Evolutionary conservation across 2,329 filamentous ascomycete genomes (phyloP).

Genomic region (Aspergillus amoenus): DNA sequence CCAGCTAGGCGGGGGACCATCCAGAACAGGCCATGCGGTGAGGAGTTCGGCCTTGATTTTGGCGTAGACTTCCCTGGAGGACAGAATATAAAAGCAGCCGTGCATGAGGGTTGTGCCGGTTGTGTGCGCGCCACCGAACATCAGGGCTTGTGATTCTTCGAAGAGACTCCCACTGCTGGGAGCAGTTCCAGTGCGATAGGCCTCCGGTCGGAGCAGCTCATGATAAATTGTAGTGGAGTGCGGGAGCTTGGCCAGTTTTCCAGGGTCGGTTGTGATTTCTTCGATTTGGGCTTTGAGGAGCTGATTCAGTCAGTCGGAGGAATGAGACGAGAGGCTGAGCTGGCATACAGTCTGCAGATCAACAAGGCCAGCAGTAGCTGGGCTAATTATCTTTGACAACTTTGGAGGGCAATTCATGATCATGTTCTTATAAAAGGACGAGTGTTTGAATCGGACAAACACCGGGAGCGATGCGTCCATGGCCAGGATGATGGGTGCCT

Average conservation of each 20-base stretch:
- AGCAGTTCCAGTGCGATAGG: not conserved
- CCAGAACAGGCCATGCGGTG: not conserved
- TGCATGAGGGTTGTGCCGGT: conserved; percentile 5
- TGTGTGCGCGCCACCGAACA: conserved; percentile 7
- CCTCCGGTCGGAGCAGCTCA: conserved; percentile 7
- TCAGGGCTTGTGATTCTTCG: conserved; percentile 4
- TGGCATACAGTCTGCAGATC: conserved; percentile 2
- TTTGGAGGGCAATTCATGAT: conserved; percentile 9
- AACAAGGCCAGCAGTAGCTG: conserved; percentile 1
- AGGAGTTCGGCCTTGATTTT: not conserved
- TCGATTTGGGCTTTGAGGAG: conserved; percentile 8
- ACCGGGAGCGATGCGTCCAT: conserved; percentile 6
- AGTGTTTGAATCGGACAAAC: conserved; percentile 9
- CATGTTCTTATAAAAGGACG: conserved; percentile 4
- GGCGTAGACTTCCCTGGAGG: not conserved
- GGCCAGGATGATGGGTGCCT: conserved; percentile 5
- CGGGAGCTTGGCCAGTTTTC: not conserved
- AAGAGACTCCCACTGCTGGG: conserved; percentile 3
- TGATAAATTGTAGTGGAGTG: conserved; percentile 7
- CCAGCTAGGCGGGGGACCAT: not conserved
- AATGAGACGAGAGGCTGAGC: not conserved
- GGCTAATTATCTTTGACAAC: conserved; percentile 3
- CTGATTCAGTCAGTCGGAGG: not conserved
- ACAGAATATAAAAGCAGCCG: conserved; percentile 5
- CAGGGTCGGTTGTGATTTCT: not conserved